A percentile compares a stretch with the other conserved stretches of the same genome.
Conservation (phyloP, 192 early-diverging fungal species). For the Coemansia guatemalensis region DNA sequence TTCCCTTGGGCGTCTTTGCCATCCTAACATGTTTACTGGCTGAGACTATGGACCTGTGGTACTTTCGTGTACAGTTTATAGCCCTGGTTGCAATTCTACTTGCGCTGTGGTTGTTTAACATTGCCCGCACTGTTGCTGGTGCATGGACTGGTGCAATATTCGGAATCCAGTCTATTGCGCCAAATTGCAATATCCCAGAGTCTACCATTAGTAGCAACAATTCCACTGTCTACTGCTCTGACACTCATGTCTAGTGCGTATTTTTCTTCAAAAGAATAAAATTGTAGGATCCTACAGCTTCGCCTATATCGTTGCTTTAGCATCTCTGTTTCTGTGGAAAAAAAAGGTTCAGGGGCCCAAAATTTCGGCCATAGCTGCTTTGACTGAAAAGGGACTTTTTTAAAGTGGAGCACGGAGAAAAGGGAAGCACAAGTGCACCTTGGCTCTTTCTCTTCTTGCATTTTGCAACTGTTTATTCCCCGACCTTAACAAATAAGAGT, state of each 20-base stretch:
- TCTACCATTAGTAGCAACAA: neutral
- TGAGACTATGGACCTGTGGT: conserved; percentile 17
- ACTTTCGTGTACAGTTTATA: conserved; percentile 18
- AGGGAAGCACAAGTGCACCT: neutral
- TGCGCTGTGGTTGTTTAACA: conserved; percentile 31
- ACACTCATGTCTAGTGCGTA: too few species aligned
- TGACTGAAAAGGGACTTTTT: too few species aligned
- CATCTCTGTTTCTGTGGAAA: too few species aligned
- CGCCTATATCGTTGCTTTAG: too few species aligned
- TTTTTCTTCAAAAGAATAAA: too few species aligned
- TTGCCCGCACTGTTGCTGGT: conserved; percentile 38
- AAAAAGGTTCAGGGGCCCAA: too few species aligned
- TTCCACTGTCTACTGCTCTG: too few species aligned
- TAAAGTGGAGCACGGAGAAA: too few species aligned
- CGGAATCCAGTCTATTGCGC: conserved; percentile 4
- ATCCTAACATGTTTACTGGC: conserved; percentile 17
- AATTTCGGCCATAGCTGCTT: too few species aligned
- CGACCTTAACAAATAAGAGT: too few species aligned
- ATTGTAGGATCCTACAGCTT: too few species aligned
- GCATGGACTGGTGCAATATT: conserved; percentile 38
- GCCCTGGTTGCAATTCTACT: conserved; percentile 17
- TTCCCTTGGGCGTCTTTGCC: conserved; percentile 53
- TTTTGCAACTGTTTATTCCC: neutral
- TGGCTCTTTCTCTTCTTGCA: neutral
- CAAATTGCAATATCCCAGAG: neutral